Percentiles rank a stretch among this genome's conserved stretches.
These are phyloP conservation scores for Zarea fungicola DNA, from an alignment of 2,329 filamentous ascomycete genomes.

Conservation along the genomic window DNA sequence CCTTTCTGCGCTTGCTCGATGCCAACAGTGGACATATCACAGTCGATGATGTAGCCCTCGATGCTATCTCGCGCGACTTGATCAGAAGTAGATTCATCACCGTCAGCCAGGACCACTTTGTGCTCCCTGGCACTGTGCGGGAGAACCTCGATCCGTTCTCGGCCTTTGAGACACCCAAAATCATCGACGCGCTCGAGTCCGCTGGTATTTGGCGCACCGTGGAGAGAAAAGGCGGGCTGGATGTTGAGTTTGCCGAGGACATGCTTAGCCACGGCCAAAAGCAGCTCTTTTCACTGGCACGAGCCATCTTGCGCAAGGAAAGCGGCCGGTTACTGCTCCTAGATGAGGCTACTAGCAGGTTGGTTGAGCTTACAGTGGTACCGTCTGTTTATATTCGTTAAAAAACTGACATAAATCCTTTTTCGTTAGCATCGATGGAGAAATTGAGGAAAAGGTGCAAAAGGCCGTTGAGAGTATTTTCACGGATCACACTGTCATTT, in stretches of 20 bases:
- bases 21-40: conserved; percentile 30
- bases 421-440: conserved; percentile 25
- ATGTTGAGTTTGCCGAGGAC: conserved; percentile 29
- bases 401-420: background rate
- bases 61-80: conserved; percentile 34
- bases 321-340: conserved; percentile 36
- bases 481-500: conserved; percentile 46
- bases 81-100: conserved; percentile 40
- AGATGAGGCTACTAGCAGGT: conserved; percentile 37
- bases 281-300: conserved; percentile 46
- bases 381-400: no score
- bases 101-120: conserved; percentile 46
- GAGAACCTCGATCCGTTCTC: conserved; percentile 41
- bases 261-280: conserved; percentile 41
- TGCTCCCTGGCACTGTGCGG: conserved; percentile 41
- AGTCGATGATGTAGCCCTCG: conserved; percentile 40
- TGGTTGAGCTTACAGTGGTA: conserved; percentile 15
- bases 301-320: conserved; percentile 38
- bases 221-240: conserved; percentile 32
- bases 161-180: conserved; percentile 27
- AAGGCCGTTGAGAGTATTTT: conserved; percentile 28
- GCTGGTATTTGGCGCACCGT: conserved; percentile 38
- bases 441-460: conserved; percentile 29
- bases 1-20: conserved; percentile 45
- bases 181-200: conserved; percentile 36